Base-by-base conservation (phyloP, 2,329 filamentous ascomycete genomes). In the Colletotrichum lupini region DNA sequence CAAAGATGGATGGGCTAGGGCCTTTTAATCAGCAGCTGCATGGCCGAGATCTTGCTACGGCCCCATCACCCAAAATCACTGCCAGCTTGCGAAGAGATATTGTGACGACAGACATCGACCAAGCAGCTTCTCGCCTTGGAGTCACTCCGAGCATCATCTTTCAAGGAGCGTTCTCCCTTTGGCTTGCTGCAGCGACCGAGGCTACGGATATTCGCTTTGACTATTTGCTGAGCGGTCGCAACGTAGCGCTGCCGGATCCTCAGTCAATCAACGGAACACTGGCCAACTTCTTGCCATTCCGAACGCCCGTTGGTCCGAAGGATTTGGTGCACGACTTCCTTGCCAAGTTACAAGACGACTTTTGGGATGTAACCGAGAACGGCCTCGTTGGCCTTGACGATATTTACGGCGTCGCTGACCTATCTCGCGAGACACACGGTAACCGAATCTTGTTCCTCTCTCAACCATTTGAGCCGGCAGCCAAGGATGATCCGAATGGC, bases 151-250 rank as follows among this genome's bases (percentile, higher is more conserved):
- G 80, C 16, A 81, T 81, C 22, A 73, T 83, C 60, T 83, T 83
- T 72, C 82, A 83, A 73, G 77, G 79, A 3, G 79, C 80, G 12
- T 83, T 78, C 74, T 74, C 77, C 30, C 60, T 82, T 12, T 79
- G 77, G 67, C 76, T 82, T 8, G 74, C 76, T 6, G 76, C 74
- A 22, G 75, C 76, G 35, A 77, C 69, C 19, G 68, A 71, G 11
- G 49, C 52, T 4, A 42, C 46, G 9, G 78, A 80, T 46, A 76
- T 83, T 24, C 65, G 71, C 12, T 81, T 80, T 60, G 82, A 83
- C 75, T 80, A 84, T 76, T 80, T 84, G 55, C 71, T 80, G 62
- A 83, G 79, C 1, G 82, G 82, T 22, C 81, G 82, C 70, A 84
- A 84, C 74, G 79, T 83, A 26, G 78, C 79, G 35, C 73, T 83